Conservation (phyloP, 2,329 filamentous ascomycete genomes). For the Curvularia sp. region DNA sequence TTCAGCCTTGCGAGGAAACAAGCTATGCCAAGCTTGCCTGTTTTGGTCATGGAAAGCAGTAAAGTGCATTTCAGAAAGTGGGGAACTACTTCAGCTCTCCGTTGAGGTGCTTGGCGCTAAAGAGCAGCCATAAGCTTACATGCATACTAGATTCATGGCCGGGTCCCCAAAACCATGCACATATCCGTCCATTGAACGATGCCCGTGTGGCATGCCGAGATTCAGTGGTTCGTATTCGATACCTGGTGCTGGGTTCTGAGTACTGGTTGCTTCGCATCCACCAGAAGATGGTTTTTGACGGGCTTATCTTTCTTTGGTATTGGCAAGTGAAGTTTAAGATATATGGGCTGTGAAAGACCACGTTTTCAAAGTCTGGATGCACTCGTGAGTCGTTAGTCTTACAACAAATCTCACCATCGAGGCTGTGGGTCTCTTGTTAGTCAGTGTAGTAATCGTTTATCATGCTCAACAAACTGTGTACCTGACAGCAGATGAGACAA, state of each 20-base stretch:
- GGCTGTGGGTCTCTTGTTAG: neutral
- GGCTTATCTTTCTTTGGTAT: neutral
- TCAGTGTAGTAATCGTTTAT: conserved; percentile 4
- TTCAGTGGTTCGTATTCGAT: conserved; percentile 8
- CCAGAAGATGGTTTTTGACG: neutral
- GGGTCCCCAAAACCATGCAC: conserved; percentile 2
- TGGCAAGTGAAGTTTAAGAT: conserved; percentile 4
- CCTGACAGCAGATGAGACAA: neutral
- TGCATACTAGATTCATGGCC: neutral
- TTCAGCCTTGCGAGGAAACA: neutral
- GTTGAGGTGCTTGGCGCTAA: neutral
- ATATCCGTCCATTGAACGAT: neutral
- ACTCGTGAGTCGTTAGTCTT: conserved; percentile 10
- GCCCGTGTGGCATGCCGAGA: neutral
- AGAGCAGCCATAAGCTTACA: neutral
- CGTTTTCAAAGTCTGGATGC: conserved; percentile 4
- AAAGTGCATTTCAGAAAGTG: conserved; percentile 13
- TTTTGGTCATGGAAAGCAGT: conserved; percentile 23
- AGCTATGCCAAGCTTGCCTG: neutral
- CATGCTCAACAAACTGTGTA: neutral
- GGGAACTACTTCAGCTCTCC: neutral
- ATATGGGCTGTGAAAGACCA: conserved; percentile 1
- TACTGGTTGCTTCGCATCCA: neutral
- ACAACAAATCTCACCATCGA: conserved; percentile 4
- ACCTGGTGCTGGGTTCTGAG: neutral